phyloP scores from a whole-genome alignment of 257 asterid genomes.

The Capsicum chinense region DNA sequence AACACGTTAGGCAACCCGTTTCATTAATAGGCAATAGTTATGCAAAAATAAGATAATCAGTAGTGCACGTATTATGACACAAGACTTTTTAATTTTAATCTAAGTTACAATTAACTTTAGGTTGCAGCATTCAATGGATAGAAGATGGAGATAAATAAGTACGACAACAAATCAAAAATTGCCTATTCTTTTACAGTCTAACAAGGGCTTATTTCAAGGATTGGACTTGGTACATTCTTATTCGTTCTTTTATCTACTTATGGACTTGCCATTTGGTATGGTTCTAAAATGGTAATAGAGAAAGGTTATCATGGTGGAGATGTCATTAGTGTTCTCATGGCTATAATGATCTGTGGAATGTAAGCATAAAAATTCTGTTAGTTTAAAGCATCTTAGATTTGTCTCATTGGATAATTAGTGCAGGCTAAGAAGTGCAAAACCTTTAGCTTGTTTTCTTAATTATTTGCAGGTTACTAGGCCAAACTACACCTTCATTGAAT shows the following conservation, averaged over 20 bases:
- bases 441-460: background rate
- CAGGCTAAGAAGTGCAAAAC: background rate
- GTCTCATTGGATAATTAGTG: background rate
- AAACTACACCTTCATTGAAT: conserved; percentile 31
- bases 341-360: conserved; percentile 50
- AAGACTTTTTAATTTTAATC: background rate
- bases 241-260: conserved; percentile 52
- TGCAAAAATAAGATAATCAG: too few relatives aligned
- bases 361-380: conserved; percentile 29
- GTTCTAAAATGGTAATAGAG: conserved; percentile 55
- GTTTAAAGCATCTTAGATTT: background rate
- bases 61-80: too few relatives aligned
- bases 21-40: too few relatives aligned
- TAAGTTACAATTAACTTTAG: conserved; percentile 39
- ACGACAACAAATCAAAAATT: conserved; percentile 46
- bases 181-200: conserved; percentile 56
- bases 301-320: conserved; percentile 63
- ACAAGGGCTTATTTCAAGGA: conserved; percentile 66
- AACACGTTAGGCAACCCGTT: too few relatives aligned
- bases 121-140: conserved; percentile 77
- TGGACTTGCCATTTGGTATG: conserved; percentile 75
- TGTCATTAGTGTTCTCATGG: conserved; percentile 54
- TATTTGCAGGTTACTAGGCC: conserved; percentile 37
- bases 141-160: conserved; percentile 46
- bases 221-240: conserved; percentile 57